A percentile compares a stretch with the other conserved stretches of the same genome.
Evolutionary conservation across 768 basidiomycete species (phyloP).

Genomic region (Nidularia pulvinata): DNA sequence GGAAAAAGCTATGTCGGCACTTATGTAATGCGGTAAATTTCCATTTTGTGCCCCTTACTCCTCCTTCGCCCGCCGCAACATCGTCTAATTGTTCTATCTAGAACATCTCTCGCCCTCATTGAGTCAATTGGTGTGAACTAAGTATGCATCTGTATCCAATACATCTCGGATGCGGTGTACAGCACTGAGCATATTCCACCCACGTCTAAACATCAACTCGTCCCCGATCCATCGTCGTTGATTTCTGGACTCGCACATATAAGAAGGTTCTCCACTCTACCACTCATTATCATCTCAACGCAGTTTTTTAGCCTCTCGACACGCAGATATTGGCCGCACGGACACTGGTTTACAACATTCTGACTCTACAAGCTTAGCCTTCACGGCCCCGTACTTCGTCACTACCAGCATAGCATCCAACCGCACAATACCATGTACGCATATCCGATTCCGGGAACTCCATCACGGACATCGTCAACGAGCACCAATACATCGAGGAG

Average conservation of each 20-base stretch:
- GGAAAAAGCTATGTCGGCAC: not conserved
- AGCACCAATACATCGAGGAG: slow-evolving; percentile 1
- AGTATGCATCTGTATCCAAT: too few relatives aligned
- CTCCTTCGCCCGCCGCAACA: not conserved
- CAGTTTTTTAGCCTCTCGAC: not conserved
- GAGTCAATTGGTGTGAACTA: too few relatives aligned
- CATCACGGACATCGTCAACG: slow-evolving; percentile 2
- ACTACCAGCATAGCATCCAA: slow-evolving; percentile 11
- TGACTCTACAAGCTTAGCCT: not conserved
- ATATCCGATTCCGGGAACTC: slow-evolving; percentile 1
- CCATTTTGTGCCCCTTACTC: not conserved
- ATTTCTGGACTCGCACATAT: too few relatives aligned
- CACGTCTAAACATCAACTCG: too few relatives aligned
- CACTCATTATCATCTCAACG: too few relatives aligned
- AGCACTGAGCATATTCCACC: too few relatives aligned
- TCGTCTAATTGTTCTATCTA: not conserved
- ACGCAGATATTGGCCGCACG: not conserved
- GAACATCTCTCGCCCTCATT: too few relatives aligned
- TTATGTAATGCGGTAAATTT: not conserved
- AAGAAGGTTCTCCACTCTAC: too few relatives aligned
- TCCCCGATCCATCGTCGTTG: too few relatives aligned
- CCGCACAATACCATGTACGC: slow-evolving; percentile 5
- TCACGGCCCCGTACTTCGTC: slow-evolving; percentile 1
- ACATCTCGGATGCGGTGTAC: too few relatives aligned
- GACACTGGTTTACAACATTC: not conserved